phyloP scores from a whole-genome alignment of 2,329 filamentous ascomycete species.

The Monilinia aucupariae region DNA sequence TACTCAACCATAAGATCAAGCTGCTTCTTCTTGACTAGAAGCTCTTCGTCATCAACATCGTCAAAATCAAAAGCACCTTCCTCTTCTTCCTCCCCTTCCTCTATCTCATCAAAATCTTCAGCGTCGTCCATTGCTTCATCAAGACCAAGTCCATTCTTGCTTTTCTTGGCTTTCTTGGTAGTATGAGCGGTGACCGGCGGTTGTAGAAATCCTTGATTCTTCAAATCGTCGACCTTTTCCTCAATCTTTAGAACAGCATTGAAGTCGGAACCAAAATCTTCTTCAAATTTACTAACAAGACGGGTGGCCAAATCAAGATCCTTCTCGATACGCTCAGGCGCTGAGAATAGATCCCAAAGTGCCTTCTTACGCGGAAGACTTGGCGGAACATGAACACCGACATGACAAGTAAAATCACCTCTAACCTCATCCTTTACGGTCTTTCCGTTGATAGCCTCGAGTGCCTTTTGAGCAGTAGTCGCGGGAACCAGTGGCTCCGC shows the following conservation, averaged over 20 bases:
- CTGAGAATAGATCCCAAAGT: constrained; percentile 92
- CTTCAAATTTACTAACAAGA: constrained; percentile 77
- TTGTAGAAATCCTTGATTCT: constrained; percentile 69
- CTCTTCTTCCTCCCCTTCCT: constrained; percentile 72
- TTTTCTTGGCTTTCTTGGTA: constrained; percentile 57
- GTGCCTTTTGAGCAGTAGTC: constrained; percentile 73
- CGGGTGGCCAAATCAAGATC: constrained; percentile 80
- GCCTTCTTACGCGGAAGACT: constrained; percentile 86
- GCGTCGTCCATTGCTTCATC: constrained; percentile 58
- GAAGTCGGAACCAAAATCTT: constrained; percentile 70
- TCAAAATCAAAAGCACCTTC: constrained; percentile 61
- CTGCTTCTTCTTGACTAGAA: constrained; percentile 91
- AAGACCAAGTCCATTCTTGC: constrained; percentile 50
- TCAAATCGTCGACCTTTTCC: constrained; percentile 76
- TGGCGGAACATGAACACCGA: constrained; percentile 90
- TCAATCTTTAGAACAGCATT: constrained; percentile 78
- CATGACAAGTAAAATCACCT: constrained; percentile 95
- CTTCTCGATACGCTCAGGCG: constrained; percentile 86
- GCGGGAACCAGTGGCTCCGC: constrained; percentile 40
- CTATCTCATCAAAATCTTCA: constrained; percentile 65
- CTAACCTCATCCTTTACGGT: constrained; percentile 91
- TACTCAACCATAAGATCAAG: constrained; percentile 95
- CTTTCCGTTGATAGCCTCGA: constrained; percentile 95
- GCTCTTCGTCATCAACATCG: constrained; percentile 83
- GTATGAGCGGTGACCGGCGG: constrained; percentile 51